Conservation (phyloP, 495 filamentous ascomycete genomes). For the Penicillium soppii region DNA sequence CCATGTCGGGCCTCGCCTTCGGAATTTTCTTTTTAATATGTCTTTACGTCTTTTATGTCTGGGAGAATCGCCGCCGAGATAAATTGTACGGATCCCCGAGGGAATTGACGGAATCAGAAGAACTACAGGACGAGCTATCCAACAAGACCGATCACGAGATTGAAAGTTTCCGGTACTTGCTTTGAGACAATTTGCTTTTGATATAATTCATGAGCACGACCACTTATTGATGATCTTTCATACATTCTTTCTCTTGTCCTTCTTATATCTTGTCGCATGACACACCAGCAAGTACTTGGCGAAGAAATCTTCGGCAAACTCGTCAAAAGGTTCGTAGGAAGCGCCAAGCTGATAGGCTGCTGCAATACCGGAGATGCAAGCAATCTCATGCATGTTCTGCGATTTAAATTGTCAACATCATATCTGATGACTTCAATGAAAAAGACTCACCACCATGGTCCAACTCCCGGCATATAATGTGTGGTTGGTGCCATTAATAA, state of each 20-base stretch:
- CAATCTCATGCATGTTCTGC: constrained; percentile 79
- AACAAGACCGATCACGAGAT: constrained; percentile 35
- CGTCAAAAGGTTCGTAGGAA: constrained; percentile 65
- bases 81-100: constrained; percentile 21
- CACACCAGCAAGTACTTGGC: constrained; percentile 53
- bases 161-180: constrained; percentile 31
- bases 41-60: constrained; percentile 21
- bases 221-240: not conserved
- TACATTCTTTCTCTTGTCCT: constrained; percentile 6
- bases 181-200: constrained; percentile 11
- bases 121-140: constrained; percentile 28
- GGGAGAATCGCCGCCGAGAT: constrained; percentile 29
- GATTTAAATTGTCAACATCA: not conserved
- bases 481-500: constrained; percentile 67
- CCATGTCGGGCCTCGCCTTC: constrained; percentile 25
- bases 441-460: constrained; percentile 69
- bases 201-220: not conserved
- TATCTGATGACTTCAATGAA: not conserved
- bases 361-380: constrained; percentile 73
- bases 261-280: constrained; percentile 49
- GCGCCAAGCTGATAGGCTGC: constrained; percentile 78
- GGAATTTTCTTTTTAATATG: constrained; percentile 27
- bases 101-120: constrained; percentile 22
- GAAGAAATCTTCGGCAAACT: constrained; percentile 59
- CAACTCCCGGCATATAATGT: constrained; percentile 72